These are phyloP conservation scores for Sclerotinia borealis DNA, from an alignment of 2,329 filamentous ascomycete genomes.

Conservation along the genomic window DNA sequence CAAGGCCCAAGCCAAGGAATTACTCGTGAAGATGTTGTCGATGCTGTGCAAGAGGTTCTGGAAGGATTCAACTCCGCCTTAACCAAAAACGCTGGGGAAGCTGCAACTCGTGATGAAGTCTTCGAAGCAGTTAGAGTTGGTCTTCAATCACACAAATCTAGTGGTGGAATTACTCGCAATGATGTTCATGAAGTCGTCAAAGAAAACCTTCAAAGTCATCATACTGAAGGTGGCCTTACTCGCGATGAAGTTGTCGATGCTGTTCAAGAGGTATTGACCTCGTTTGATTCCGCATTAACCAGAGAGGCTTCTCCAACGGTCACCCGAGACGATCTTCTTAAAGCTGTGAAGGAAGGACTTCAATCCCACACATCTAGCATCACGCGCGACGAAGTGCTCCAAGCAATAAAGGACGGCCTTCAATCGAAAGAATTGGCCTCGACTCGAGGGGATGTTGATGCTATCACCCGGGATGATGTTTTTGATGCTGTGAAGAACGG, in stretches of 20 bases:
- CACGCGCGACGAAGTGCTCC: conserved; percentile 50
- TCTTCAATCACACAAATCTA: conserved; percentile 63
- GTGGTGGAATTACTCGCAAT: conserved; percentile 62
- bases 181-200: conserved; percentile 81
- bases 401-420: conserved; percentile 57
- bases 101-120: conserved; percentile 76
- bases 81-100: conserved; percentile 40
- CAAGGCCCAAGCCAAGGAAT: conserved; percentile 74
- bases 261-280: conserved; percentile 79
- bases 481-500: conserved; percentile 59
- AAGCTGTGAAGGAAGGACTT: conserved; percentile 77
- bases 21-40: conserved; percentile 49
- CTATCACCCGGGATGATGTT: conserved; percentile 56
- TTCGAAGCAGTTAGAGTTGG: conserved; percentile 78
- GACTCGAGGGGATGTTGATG: conserved; percentile 29
- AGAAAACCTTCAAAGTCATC: conserved; percentile 55
- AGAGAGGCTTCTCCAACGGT: conserved; percentile 56
- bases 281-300: conserved; percentile 68
- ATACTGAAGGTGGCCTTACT: conserved; percentile 62
- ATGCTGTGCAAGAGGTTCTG: conserved; percentile 37
- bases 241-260: conserved; percentile 78
- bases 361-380: conserved; percentile 61
- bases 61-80: conserved; percentile 24
- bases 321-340: conserved; percentile 76
- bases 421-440: conserved; percentile 43